A percentile compares a stretch with the other conserved stretches of the same genome.
These are phyloP conservation scores for Auriculariales sp. DNA, from an alignment of 768 basidiomycete genomes.

Conservation along the genomic window DNA sequence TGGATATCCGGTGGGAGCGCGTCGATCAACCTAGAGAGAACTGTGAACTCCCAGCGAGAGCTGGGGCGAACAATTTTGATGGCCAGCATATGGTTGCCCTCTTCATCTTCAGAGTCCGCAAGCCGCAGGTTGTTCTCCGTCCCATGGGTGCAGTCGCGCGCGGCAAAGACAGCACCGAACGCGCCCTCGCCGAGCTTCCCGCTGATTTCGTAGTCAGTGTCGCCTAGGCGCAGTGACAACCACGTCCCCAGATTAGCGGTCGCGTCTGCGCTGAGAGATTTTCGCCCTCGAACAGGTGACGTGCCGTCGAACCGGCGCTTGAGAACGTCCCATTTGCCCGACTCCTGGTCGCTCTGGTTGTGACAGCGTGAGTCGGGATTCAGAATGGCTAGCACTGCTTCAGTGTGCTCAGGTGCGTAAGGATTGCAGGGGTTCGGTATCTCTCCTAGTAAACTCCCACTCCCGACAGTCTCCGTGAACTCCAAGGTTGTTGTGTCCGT, in stretches of 20 bases:
- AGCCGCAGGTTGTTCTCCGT: too few species aligned
- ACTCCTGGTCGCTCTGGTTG: not conserved
- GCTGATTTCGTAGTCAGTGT: slow-evolving; percentile 48
- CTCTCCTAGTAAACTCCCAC: slow-evolving; percentile 51
- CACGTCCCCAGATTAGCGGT: too few species aligned
- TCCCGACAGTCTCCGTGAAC: slow-evolving; percentile 44
- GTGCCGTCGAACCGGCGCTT: too few species aligned
- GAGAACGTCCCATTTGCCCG: not conserved
- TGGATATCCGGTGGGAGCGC: slow-evolving; percentile 44
- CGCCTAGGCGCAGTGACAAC: slow-evolving; percentile 55
- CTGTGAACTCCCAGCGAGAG: slow-evolving; percentile 85
- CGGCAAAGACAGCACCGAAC: slow-evolving; percentile 91
- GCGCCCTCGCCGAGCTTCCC: slow-evolving; percentile 95
- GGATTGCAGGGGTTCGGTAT: slow-evolving; percentile 82
- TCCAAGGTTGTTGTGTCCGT: slow-evolving; percentile 22
- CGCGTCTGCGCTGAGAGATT: too few species aligned
- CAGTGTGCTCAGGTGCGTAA: slow-evolving; percentile 51
- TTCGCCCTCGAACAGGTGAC: too few species aligned
- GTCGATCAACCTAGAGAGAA: slow-evolving; percentile 63
- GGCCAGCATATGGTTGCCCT: slow-evolving; percentile 49
- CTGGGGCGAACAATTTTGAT: slow-evolving; percentile 85
- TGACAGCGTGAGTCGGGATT: slow-evolving; percentile 29
- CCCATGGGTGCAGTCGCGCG: slow-evolving; percentile 30
- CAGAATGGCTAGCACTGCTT: slow-evolving; percentile 47
- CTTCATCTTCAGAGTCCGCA: slow-evolving; percentile 32